Base-by-base conservation (phyloP, 2,329 filamentous ascomycete genomes). In the Monilinia fructigena region DNA sequence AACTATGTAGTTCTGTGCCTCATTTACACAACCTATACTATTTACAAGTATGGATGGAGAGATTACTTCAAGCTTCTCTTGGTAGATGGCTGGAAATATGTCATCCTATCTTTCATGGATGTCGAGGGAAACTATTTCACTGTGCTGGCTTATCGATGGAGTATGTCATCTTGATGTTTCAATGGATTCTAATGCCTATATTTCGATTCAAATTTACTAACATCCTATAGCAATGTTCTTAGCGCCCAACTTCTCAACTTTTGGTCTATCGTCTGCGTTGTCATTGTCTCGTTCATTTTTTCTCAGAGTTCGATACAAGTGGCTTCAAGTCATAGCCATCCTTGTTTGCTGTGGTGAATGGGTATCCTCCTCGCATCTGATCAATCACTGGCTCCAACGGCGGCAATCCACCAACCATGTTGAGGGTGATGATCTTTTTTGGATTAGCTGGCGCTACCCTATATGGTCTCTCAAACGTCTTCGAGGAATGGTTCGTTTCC, bases 101-200 rank as follows among this genome's bases (percentile, higher is more conserved):
- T 96, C 74, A 91, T 97, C 78, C 86, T 99, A 68, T 88, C 91
- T 63, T 97, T 98, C 78, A 85, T 95, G 72, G 95, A 99, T 76
- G 94, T 98, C 60, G 86, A 97, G 79, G 95, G 95, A 69, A 99
- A 99, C 80, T 99, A 97, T 82, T 98, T 98, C 77, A 93, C 93
- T 74, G 94, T 99, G 61, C 84, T 97, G 60, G 95, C 94, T 6
- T 99, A 98, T 81, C 85, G 90, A 68, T 88, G 74, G 40, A 66
- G 64, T 66, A 55, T 1, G 55, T 64, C 38, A 16, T 28, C 45
- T 12, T 23, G 6, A 7, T 50, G 23, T 16, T 20, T 12, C 7
- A 60, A 26, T 10, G 18, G 2, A 20, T 38, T 55, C n/a, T 7
- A 23, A n/a, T 38, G 12, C 20, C 53, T 38, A 3, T 23, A 23